Evolutionary conservation across 495 filamentous ascomycete species (phyloP), one percentile per base, ranked within the genome.

Genomic region (Penicillium alfredii): DNA sequence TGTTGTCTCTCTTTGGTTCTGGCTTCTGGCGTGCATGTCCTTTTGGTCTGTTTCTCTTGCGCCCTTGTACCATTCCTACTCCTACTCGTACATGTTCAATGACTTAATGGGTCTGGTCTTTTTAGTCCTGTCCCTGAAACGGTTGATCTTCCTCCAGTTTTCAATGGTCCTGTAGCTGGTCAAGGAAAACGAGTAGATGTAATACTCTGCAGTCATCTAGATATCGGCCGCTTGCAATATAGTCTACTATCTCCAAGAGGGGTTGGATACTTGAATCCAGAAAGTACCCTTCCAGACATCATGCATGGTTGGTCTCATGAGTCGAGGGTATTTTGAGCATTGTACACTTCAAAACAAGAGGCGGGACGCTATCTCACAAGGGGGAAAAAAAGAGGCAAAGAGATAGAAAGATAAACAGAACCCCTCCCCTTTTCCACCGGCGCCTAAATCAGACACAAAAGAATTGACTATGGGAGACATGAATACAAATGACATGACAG

Each of bases 291-390:
- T n/a, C n/a, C n/a, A 25, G 49, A 52, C 42, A 47, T 56, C 44
- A 49, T 51, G 46, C 44, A 53, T 44, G 42, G 52, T 55, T 41
- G 55, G 55, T 59, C 54, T 45, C 51, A 43, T 49, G 28, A 32
- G 23, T 45, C 47, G 51, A 61, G 62, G 60, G 62, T 64, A 66
- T 64, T 51, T 53, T 60, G 52, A 66, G 53, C 56, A 63, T 64
- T 64, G 61, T 66, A 68, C 62, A 68, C 41, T 49, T 25, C 26
- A 45, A 37, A 29, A 39, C 52, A 43, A 47, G 35, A 29, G 23
- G 23, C 44, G 38, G 53, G 45, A 57, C 61, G 58, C 51, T 63
- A 57, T 60, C 53, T 63, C 58, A 65, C 57, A 44, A 45, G 38
- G 33, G 26, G 27, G 54, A 48, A 34, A 23, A 55, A 33, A 52